Evolutionary conservation across 2,329 filamentous ascomycete species (phyloP), one percentile per base, ranked within the genome.

Genomic region (Hawksworthiomyces lignivorus): DNA sequence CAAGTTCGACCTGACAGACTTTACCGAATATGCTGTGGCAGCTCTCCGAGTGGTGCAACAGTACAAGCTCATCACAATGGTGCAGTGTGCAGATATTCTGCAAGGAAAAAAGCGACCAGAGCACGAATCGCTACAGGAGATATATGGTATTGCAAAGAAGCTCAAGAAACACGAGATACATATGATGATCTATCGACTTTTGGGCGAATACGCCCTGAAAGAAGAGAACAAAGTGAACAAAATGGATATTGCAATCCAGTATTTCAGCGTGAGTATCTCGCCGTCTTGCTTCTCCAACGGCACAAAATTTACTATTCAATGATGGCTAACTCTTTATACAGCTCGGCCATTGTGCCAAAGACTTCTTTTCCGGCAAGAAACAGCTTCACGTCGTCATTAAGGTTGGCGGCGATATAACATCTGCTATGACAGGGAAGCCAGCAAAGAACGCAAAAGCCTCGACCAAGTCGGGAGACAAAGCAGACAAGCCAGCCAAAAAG

Each of bases 71-170:
- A 73, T 94, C 39, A 94, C 87, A 6, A 64, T 90, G 43, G 71
- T 80, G 14, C 83, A 94, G 56, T 89, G 87, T 57, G 78, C 86
- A n/a, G 88, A 96, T 54, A 73, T 94, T 27, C 77, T 96, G 50
- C 73, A 82, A 48, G 92, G 89, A 7, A 79, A 73, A 44, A 76
- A 72, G 47, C 75, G 69, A 44, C 77, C 75, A 45, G 75, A 75
- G 43, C 67, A 76, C 31, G 72, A 75, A 30, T 66, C 72, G 12
- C 55, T 66, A 3, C 56, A 65, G 4, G 62, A 74, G 15, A 75
- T 80, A 44, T 80, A 79, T 58, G 87, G 87, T 12, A 71, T 73
- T 31, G 88, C 84, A 12, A 77, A 74, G 48, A 68, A 76, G 14
- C 64, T 94, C 51, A 80, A 83, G 44, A 79, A 83, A 53, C 77